These are phyloP conservation scores for Penicillium sp. DNA, from an alignment of 2,329 filamentous ascomycete genomes.

Conservation along the genomic window DNA sequence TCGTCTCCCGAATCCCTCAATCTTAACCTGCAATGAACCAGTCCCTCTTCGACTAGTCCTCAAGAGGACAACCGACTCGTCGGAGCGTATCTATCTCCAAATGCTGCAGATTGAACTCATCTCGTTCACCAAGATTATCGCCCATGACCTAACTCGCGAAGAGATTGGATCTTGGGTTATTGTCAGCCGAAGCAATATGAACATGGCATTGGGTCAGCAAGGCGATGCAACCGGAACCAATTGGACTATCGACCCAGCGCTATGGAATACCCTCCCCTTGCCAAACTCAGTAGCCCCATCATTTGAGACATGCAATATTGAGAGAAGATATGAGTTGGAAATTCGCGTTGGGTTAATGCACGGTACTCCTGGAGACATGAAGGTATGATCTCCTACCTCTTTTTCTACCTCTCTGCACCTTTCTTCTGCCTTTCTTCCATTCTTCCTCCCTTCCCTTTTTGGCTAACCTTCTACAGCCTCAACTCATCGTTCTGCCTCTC, in stretches of 20 bases:
- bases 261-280: slow-evolving; percentile 74
- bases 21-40: slow-evolving; percentile 86
- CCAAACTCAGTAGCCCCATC: slow-evolving; percentile 86
- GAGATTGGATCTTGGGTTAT: slow-evolving; percentile 79
- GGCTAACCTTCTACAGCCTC: slow-evolving; percentile 53
- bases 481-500: slow-evolving; percentile 77
- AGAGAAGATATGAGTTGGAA: slow-evolving; percentile 80
- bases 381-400: slow-evolving; percentile 46
- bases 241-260: slow-evolving; percentile 66
- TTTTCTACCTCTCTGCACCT: too few relatives aligned
- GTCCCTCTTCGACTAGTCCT: slow-evolving; percentile 79
- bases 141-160: slow-evolving; percentile 72
- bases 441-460: neutral
- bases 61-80: slow-evolving; percentile 72
- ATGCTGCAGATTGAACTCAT: slow-evolving; percentile 82
- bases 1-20: slow-evolving; percentile 81
- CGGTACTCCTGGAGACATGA: slow-evolving; percentile 61
- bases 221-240: slow-evolving; percentile 67
- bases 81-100: slow-evolving; percentile 73
- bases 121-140: slow-evolving; percentile 76
- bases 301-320: slow-evolving; percentile 87
- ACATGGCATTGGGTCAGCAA: slow-evolving; percentile 67
- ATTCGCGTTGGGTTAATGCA: slow-evolving; percentile 78
- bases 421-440: too few relatives aligned
- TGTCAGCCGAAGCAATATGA: slow-evolving; percentile 71